Evolutionary conservation across 1,139 yeast genomes (phyloP).

Genomic region (Nakaseomyces bracarensis): DNA sequence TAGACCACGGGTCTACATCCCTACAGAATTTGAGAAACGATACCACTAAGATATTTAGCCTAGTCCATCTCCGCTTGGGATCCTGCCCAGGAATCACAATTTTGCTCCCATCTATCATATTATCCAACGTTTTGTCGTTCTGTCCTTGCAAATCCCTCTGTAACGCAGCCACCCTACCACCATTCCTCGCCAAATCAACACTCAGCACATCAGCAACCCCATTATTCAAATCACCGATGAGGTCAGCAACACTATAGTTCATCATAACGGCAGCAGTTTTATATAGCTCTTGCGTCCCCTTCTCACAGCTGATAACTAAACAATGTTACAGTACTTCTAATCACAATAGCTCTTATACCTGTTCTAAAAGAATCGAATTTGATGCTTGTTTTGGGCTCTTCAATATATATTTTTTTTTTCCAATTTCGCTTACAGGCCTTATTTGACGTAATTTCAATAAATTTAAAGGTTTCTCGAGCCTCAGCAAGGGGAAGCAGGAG

Average conservation of each 20-base stretch:
- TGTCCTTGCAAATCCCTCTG: slow-evolving; percentile 21
- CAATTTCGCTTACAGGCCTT: too few relatives aligned
- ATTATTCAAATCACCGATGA: not conserved
- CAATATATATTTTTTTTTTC: too few relatives aligned
- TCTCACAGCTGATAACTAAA: too few relatives aligned
- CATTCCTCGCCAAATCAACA: slow-evolving; percentile 19
- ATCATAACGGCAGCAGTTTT: too few relatives aligned
- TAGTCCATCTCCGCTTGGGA: slow-evolving; percentile 20
- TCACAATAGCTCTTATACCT: too few relatives aligned
- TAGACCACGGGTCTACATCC: slow-evolving; percentile 31
- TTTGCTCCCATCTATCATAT: slow-evolving; percentile 21
- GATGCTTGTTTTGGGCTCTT: too few relatives aligned
- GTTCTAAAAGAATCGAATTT: too few relatives aligned
- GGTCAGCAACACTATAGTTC: slow-evolving; percentile 1
- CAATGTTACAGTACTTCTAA: too few relatives aligned
- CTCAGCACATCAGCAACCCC: slow-evolving; percentile 7
- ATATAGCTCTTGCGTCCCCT: not conserved
- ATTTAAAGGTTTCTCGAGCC: too few relatives aligned
- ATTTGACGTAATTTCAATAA: too few relatives aligned
- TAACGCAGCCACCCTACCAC: slow-evolving; percentile 20
- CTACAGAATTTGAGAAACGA: slow-evolving; percentile 25
- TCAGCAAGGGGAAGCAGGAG: too few relatives aligned
- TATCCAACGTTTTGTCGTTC: slow-evolving; percentile 14
- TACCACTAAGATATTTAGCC: slow-evolving; percentile 26
- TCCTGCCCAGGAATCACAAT: slow-evolving; percentile 15